phyloP scores from a whole-genome alignment of 345 rosid genomes.

The Eucalyptus sideroxylon region DNA sequence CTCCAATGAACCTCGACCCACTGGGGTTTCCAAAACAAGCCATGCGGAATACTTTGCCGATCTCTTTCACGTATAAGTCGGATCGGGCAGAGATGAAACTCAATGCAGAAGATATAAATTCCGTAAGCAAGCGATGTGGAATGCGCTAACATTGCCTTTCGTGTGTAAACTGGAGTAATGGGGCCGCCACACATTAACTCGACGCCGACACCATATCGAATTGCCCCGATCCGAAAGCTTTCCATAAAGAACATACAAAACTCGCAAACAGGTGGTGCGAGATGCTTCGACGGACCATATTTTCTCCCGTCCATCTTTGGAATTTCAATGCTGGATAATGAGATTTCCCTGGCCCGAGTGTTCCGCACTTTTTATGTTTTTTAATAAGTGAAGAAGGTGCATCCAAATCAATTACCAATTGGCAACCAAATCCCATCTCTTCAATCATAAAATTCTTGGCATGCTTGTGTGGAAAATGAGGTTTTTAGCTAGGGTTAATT shows the following conservation, averaged over 20 bases:
- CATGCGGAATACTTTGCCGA: background rate
- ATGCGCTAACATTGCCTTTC: background rate
- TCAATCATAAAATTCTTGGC: background rate
- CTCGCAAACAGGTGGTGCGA: background rate
- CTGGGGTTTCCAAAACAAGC: background rate
- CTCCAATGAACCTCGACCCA: background rate
- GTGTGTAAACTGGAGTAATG: background rate
- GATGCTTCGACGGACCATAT: background rate
- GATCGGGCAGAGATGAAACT: background rate
- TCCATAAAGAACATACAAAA: background rate
- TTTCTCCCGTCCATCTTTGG: background rate
- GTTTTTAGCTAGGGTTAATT: background rate
- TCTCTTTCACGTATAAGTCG: background rate
- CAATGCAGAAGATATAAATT: background rate
- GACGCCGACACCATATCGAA: background rate
- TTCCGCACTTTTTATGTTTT: background rate
- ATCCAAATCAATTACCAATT: no score
- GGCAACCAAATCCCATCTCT: background rate
- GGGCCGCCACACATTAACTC: background rate
- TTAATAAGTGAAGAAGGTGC: background rate
- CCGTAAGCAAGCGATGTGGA: background rate
- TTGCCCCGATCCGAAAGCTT: background rate
- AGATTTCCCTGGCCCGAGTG: background rate
- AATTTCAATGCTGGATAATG: background rate
- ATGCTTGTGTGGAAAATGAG: background rate